Conservation (phyloP, 129 eudicot species). For the Apium graveolens region DNA sequence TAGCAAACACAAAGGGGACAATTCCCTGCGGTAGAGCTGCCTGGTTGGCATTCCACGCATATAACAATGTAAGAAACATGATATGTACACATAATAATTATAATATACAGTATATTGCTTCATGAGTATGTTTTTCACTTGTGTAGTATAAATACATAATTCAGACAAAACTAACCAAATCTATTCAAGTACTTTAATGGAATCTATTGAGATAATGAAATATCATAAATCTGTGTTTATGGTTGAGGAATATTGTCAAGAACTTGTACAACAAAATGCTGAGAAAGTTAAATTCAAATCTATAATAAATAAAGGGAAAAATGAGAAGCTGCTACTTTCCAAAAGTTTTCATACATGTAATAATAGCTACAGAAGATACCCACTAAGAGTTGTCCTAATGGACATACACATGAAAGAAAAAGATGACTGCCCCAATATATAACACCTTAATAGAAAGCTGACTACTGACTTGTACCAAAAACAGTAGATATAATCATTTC, state of each 20-base stretch:
- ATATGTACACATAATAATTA: too few species aligned
- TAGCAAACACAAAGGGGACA: conserved; percentile 97
- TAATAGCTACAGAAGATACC: conserved; percentile 6
- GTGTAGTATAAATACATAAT: not conserved
- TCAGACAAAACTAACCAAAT: not conserved
- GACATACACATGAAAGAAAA: conserved; percentile 7
- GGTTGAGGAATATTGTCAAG: not conserved
- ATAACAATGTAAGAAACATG: conserved; percentile 3
- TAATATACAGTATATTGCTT: too few species aligned
- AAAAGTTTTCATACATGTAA: conserved; percentile 8
- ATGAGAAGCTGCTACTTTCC: not conserved
- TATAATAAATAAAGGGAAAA: not conserved
- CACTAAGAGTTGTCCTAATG: conserved; percentile 12
- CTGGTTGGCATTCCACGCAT: conserved; percentile 39
- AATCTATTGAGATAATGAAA: not conserved
- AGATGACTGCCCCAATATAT: conserved; percentile 3
- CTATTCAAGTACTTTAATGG: not conserved
- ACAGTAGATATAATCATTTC: not conserved
- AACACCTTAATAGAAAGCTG: conserved; percentile 8
- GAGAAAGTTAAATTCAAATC: not conserved
- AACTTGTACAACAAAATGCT: conserved; percentile 1
- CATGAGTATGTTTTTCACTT: too few species aligned
- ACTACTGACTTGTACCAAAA: conserved; percentile 4
- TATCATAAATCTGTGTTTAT: not conserved
- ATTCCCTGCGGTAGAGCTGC: conserved; percentile 98